phyloP scores from a whole-genome alignment of 176 grass and related monocot genomes.

The Triticum urartu region DNA sequence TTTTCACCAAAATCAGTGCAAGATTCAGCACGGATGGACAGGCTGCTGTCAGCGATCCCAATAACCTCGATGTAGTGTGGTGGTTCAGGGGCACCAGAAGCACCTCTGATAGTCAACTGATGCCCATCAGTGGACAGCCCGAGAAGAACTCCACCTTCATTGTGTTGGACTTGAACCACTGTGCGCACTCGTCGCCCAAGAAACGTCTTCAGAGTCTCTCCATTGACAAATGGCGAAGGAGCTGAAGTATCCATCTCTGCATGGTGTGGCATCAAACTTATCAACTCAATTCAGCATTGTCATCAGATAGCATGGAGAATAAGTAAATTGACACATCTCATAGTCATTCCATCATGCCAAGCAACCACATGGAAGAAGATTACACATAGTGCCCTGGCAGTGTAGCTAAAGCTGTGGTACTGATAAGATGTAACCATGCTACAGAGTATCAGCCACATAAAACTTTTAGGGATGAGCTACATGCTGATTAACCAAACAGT shows the following conservation, averaged over 20 bases:
- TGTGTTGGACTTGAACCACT: constrained; percentile 63
- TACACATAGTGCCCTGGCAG: background rate
- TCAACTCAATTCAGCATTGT: background rate
- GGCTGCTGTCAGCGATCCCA: constrained; percentile 71
- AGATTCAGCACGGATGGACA: constrained; percentile 68
- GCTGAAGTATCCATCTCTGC: constrained; percentile 85
- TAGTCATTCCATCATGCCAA: background rate
- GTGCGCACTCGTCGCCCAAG: constrained; percentile 69
- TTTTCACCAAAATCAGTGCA: constrained; percentile 79
- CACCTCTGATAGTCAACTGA: constrained; percentile 67
- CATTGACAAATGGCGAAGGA: constrained; percentile 74
- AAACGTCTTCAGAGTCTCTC: constrained; percentile 64
- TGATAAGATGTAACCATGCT: background rate
- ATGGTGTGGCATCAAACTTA: background rate
- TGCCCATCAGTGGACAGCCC: constrained; percentile 74
- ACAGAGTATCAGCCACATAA: background rate
- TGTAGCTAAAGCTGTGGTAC: background rate
- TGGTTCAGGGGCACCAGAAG: constrained; percentile 29
- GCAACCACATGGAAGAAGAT: background rate
- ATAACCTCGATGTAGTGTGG: constrained; percentile 70
- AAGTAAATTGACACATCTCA: background rate
- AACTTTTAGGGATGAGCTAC: background rate
- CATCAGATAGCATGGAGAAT: background rate
- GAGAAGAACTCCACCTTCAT: constrained; percentile 49
- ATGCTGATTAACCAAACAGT: constrained; percentile 6